Evolutionary conservation across 2,329 filamentous ascomycete genomes (phyloP).

Genomic region (Fusarium verrucosum): DNA sequence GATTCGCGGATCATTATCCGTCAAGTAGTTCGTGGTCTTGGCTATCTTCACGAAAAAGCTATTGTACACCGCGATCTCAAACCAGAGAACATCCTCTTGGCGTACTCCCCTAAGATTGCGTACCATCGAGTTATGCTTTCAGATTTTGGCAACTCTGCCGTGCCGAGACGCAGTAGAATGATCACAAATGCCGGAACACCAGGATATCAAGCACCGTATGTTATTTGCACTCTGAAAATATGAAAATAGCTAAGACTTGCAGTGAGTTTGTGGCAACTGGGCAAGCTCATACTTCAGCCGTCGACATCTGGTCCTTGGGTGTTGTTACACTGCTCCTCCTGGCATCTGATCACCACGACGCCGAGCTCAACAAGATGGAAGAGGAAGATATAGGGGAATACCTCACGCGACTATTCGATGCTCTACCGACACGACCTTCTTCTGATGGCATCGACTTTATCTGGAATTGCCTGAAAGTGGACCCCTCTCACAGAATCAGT

Average conservation of each 20-base stretch:
- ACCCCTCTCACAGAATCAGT: slow-evolving; percentile 43
- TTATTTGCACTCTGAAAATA: neutral
- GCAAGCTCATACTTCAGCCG: slow-evolving; percentile 48
- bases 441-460: slow-evolving; percentile 45
- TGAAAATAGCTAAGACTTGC: neutral
- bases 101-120: slow-evolving; percentile 54
- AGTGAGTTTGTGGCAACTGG: slow-evolving; percentile 52
- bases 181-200: slow-evolving; percentile 57
- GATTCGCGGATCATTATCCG: slow-evolving; percentile 57
- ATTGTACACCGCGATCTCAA: slow-evolving; percentile 65
- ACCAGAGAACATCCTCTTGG: slow-evolving; percentile 63
- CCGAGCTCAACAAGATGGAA: slow-evolving; percentile 43
- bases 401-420: slow-evolving; percentile 30
- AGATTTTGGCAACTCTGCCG: slow-evolving; percentile 62
- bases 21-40: slow-evolving; percentile 58
- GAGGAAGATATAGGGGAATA: slow-evolving; percentile 41
- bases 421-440: slow-evolving; percentile 32
- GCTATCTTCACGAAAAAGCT: slow-evolving; percentile 59
- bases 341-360: slow-evolving; percentile 37
- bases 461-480: slow-evolving; percentile 46
- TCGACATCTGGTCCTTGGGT: slow-evolving; percentile 65
- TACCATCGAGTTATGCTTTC: slow-evolving; percentile 60
- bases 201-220: slow-evolving; percentile 61
- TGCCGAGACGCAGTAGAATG: slow-evolving; percentile 55
- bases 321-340: slow-evolving; percentile 55